A percentile compares a stretch with the other conserved stretches of the same genome.
Evolutionary conservation across 2,329 filamentous ascomycete genomes (phyloP).

Genomic region (Annulohypoxylon truncatum): DNA sequence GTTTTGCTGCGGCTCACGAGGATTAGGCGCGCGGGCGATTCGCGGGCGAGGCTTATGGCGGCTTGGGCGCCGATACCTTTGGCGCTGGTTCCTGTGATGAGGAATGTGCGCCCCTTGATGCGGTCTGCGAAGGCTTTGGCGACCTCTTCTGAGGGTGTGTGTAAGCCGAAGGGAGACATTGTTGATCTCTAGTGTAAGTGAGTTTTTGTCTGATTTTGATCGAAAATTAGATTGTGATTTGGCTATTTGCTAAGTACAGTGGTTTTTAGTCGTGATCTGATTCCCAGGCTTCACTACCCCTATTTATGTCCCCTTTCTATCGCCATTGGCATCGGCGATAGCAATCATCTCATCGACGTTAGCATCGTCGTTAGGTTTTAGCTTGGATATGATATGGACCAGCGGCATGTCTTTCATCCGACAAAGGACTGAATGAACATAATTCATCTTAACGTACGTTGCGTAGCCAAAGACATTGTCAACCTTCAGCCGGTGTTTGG

Average conservation of each 20-base stretch:
- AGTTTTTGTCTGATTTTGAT: neutral
- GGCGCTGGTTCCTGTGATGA: constrained; percentile 36
- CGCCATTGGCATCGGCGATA: constrained; percentile 20
- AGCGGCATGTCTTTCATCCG: neutral
- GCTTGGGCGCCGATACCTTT: constrained; percentile 28
- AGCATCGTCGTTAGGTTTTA: constrained; percentile 30
- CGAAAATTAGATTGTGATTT: neutral
- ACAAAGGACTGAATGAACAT: neutral
- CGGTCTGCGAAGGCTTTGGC: constrained; percentile 25
- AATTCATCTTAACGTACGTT: neutral
- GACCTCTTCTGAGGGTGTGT: constrained; percentile 21
- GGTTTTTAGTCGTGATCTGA: neutral
- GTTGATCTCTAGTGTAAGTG: neutral
- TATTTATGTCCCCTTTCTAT: neutral
- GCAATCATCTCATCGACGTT: constrained; percentile 16
- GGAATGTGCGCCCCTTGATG: constrained; percentile 40
- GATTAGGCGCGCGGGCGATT: constrained; percentile 29
- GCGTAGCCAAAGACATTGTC: neutral
- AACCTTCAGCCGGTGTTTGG: neutral
- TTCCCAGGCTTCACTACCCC: neutral
- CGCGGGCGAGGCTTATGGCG: constrained; percentile 22
- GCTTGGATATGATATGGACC: neutral
- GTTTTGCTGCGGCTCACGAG: constrained; percentile 35
- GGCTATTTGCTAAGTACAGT: neutral
- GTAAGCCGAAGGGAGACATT: constrained; percentile 37